Evolutionary conservation across 164 flowering plant species (phyloP).

Genomic region (Magnolia officinalis): DNA sequence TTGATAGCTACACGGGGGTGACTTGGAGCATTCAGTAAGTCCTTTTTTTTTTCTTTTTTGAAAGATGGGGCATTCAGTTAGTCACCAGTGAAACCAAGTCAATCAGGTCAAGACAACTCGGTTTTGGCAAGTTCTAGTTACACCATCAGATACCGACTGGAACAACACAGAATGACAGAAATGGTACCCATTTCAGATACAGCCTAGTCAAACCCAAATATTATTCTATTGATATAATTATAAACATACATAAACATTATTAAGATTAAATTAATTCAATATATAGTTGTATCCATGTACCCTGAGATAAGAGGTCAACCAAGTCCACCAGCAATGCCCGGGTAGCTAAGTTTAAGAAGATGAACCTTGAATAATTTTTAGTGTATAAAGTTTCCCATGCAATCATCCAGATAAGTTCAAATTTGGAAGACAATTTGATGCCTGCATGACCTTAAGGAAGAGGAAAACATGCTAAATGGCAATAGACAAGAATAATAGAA

Average conservation of each 20-base stretch:
- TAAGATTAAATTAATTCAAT: too few species aligned
- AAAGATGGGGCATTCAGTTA: neutral
- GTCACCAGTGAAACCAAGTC: neutral
- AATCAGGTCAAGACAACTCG: neutral
- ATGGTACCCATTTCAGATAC: neutral
- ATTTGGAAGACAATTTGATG: neutral
- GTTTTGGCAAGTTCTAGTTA: too few species aligned
- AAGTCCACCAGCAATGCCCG: too few species aligned
- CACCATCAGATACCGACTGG: too few species aligned
- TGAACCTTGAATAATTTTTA: too few species aligned
- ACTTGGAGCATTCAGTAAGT: neutral
- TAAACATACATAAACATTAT: too few species aligned
- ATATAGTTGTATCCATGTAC: too few species aligned
- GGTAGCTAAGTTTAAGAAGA: too few species aligned
- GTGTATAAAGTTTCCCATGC: neutral
- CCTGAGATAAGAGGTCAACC: too few species aligned
- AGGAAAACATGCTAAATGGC: neutral
- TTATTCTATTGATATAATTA: too few species aligned
- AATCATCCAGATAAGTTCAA: neutral
- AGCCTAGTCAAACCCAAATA: neutral
- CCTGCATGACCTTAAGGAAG: neutral
- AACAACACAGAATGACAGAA: too few species aligned
- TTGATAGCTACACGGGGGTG: neutral
- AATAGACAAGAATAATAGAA: neutral
- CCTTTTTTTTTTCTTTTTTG: neutral